These are phyloP conservation scores for Verticillium longisporum DNA, from an alignment of 2,329 filamentous ascomycete species.

Conservation along the genomic window DNA sequence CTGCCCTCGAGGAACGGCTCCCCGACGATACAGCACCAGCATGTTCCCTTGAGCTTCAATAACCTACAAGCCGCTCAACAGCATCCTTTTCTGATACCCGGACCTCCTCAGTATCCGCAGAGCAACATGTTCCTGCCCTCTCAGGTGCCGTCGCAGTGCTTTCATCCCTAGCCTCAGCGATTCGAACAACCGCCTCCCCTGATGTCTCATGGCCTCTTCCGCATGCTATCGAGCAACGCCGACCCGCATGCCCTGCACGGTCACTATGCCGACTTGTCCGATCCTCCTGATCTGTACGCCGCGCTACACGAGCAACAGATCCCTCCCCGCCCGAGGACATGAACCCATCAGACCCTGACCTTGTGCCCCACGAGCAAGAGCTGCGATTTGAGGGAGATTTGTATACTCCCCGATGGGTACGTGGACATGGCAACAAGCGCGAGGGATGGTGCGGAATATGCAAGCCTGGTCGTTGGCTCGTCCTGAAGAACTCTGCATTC, in stretches of 20 bases:
- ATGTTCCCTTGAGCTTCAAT: slow-evolving; percentile 45
- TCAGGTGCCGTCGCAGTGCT: slow-evolving; percentile 34
- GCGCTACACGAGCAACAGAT: slow-evolving; percentile 68
- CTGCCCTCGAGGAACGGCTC: slow-evolving; percentile 49
- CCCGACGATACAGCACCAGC: slow-evolving; percentile 36
- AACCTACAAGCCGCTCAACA: slow-evolving; percentile 50
- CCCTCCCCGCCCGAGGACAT: slow-evolving; percentile 71
- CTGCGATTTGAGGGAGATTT: slow-evolving; percentile 73
- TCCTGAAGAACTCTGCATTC: slow-evolving; percentile 84
- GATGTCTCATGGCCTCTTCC: slow-evolving; percentile 66
- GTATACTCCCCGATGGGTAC: slow-evolving; percentile 78
- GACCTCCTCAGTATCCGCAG: slow-evolving; percentile 41
- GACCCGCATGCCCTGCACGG: slow-evolving; percentile 60
- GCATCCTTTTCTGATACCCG: slow-evolving; percentile 47
- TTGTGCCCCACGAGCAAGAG: slow-evolving; percentile 72
- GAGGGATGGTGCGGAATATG: slow-evolving; percentile 89
- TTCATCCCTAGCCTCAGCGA: slow-evolving; percentile 40
- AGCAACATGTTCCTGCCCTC: slow-evolving; percentile 50
- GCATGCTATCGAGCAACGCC: slow-evolving; percentile 68
- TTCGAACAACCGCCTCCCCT: slow-evolving; percentile 48
- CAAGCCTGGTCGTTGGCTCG: slow-evolving; percentile 78
- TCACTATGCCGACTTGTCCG: slow-evolving; percentile 67
- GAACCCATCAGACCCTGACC: slow-evolving; percentile 69
- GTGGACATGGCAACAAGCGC: slow-evolving; percentile 79
- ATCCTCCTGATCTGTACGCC: slow-evolving; percentile 70